phyloP scores from a whole-genome alignment of 2,329 filamentous ascomycete species.

The Neodidymelliopsis sp. region DNA sequence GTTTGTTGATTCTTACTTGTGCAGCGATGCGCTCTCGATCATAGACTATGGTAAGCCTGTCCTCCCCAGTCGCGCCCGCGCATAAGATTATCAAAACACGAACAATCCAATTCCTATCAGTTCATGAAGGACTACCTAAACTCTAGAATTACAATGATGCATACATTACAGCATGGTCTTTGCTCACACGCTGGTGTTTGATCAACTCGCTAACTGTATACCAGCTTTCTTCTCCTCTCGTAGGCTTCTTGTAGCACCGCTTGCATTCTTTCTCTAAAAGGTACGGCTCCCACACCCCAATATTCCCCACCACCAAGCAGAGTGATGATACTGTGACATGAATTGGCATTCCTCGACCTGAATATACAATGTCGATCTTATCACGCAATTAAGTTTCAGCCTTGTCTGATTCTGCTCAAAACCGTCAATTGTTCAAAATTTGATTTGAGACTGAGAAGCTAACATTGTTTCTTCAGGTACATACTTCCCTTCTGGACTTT shows the following conservation, averaged over 20 bases:
- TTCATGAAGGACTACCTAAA: conserved; percentile 59
- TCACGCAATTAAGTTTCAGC: conserved; percentile 69
- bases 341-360: conserved; percentile 74
- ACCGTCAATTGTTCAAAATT: conserved; percentile 19
- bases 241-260: neutral
- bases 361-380: conserved; percentile 70
- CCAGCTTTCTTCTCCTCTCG: conserved; percentile 12
- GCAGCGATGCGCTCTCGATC: conserved; percentile 13
- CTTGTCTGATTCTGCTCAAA: conserved; percentile 65
- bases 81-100: conserved; percentile 54
- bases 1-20: conserved; percentile 22
- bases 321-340: conserved; percentile 70
- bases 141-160: conserved; percentile 67
- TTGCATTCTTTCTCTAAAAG: conserved; percentile 43
- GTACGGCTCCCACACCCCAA: conserved; percentile 43
- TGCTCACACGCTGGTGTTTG: neutral
- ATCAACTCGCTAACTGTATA: conserved; percentile 26
- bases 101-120: conserved; percentile 68
- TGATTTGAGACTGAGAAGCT: conserved; percentile 29
- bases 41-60: conserved; percentile 25
- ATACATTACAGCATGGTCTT: conserved; percentile 21
- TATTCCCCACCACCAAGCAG: conserved; percentile 39
- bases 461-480: conserved; percentile 44
- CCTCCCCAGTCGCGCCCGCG: conserved; percentile 18
- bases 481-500: conserved; percentile 26